Evolutionary conservation across 148 eudicot species (phyloP), one percentile per base, ranked within the genome.

Genomic region (Rhododendron vialii): DNA sequence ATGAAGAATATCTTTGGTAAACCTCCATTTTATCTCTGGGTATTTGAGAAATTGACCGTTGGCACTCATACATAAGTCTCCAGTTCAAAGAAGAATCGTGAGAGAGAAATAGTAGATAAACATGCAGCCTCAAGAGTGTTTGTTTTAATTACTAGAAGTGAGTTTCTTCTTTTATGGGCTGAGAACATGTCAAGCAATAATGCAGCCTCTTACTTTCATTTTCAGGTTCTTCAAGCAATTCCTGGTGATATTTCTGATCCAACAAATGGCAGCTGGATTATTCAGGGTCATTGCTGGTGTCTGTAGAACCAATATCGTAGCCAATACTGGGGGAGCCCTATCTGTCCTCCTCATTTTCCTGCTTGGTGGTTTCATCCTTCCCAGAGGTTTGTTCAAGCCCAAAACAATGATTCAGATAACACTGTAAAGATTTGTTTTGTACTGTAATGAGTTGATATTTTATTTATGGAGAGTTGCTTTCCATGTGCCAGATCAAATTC

Each of bases 221-320:
- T 85, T 82, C 90, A 96, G 99, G 93, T 97, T 92, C 89, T 97
- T 97, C 92, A 95, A 95, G 96, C 96, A 95, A 53, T 87, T 94
- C 2, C 57, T 97, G 85, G 36, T 95, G 91, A 90, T 93, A 73
- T 97, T 97, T 89, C 88, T 91, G 28, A 90, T 97, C 90, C 99
- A 97, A 80, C 99, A 95, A 93, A 97, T 95, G 99, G 99, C 99
- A n/a, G 92, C 98, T 38, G 99, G 99, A 65, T 75, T 95, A 2
- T 95, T 95, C 48, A 96, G 99, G 87, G 89, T 95, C 67, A 94
- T 91, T 82, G 98, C 98, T 9, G 98, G 93, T 53, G 81, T 91
- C 7, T 97, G 98, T 84, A 90, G 99, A 87, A 97, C 95, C 22
- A 94, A 94, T 98, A 95, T 94, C 85, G 92, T 97, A 45, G 95